Conservation (phyloP, 2,329 filamentous ascomycete species). For the Colletotrichum sp. region DNA sequence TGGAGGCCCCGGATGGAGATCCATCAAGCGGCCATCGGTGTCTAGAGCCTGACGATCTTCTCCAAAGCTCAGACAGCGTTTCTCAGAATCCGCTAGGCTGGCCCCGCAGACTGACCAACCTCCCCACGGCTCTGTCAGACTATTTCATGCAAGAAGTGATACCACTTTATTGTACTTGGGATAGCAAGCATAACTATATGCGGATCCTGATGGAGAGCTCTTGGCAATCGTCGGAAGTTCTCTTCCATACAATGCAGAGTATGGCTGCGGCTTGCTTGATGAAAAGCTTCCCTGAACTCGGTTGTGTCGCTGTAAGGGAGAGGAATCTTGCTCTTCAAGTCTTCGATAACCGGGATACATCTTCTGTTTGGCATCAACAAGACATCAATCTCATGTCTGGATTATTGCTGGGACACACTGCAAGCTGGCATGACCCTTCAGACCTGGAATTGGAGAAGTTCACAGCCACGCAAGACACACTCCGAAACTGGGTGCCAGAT, state of each 20-base stretch:
- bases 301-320: not conserved
- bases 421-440: not conserved
- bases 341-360: not conserved
- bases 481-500: not conserved
- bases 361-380: not conserved
- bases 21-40: fast-evolving
- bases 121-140: not conserved
- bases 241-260: not conserved
- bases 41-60: not conserved
- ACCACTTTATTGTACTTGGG: not conserved
- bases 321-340: not conserved
- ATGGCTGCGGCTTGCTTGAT: not conserved
- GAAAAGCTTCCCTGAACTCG: not conserved
- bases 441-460: not conserved
- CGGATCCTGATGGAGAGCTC: not conserved
- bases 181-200: not conserved
- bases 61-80: not conserved
- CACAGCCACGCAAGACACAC: not conserved
- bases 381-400: not conserved
- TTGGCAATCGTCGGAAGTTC: not conserved
- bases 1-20: not conserved
- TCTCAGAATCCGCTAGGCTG: not conserved
- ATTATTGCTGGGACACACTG: not conserved
- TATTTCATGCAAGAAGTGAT: not conserved
- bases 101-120: not conserved